Percentiles rank a stretch among this genome's conserved stretches.
Conservation (phyloP, 1,139 yeast genomes). For the Geotrichum histeridarum region DNA sequence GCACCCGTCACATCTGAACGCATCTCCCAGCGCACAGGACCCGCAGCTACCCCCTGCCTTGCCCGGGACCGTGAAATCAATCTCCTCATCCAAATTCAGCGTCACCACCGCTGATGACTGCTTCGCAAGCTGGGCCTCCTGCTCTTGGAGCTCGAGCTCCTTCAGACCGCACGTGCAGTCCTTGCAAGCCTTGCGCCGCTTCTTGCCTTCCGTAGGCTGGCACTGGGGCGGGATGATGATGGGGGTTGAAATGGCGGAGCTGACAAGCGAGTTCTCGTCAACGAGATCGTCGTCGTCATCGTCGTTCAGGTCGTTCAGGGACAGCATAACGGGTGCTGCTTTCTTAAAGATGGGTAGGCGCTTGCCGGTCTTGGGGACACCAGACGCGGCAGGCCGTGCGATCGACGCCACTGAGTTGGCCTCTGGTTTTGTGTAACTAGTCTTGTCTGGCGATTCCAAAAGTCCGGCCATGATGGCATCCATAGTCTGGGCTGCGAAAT, state of each 20-base stretch:
- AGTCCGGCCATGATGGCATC: slow-evolving; percentile 65
- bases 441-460: slow-evolving; percentile 42
- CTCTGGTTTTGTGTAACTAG: slow-evolving; percentile 9
- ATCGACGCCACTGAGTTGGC: slow-evolving; percentile 1
- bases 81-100: slow-evolving; percentile 43
- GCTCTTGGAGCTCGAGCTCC: slow-evolving; percentile 51
- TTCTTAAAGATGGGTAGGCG: slow-evolving; percentile 14
- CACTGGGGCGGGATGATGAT: slow-evolving; percentile 42
- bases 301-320: slow-evolving; percentile 43
- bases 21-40: slow-evolving; percentile 94
- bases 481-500: slow-evolving; percentile 44
- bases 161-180: slow-evolving; percentile 96
- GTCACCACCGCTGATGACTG: slow-evolving; percentile 26
- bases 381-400: neutral
- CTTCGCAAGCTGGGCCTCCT: slow-evolving; percentile 29
- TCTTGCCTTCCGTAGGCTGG: slow-evolving; percentile 45
- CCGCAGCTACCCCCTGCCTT: slow-evolving; percentile 90
- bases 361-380: slow-evolving; percentile 14
- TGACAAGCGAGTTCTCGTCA: slow-evolving; percentile 33
- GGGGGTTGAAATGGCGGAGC: slow-evolving; percentile 37
- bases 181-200: slow-evolving; percentile 68
- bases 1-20: slow-evolving; percentile 96
- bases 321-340: slow-evolving; percentile 38
- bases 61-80: slow-evolving; percentile 92
- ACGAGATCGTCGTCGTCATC: slow-evolving; percentile 48